Percentiles rank a stretch among this genome's conserved stretches.
phyloP scores from a whole-genome alignment of 2,329 filamentous ascomycete genomes.

The Botrytis pseudocinerea region DNA sequence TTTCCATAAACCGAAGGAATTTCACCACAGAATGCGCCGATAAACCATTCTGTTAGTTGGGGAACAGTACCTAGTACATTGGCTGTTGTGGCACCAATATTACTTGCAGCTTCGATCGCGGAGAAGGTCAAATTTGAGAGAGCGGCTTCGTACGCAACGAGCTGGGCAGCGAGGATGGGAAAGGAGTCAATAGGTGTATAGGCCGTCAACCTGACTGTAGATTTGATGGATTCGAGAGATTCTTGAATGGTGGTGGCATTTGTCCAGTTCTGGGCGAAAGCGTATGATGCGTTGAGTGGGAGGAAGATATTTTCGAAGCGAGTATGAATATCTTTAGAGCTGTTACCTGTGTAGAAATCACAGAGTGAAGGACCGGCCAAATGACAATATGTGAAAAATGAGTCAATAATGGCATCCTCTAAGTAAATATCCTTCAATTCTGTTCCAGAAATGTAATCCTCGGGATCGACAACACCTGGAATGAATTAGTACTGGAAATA shows the following conservation, averaged over 20 bases:
- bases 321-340: slow-evolving; percentile 29
- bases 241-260: slow-evolving; percentile 27
- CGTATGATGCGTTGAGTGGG: slow-evolving; percentile 25
- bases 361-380: slow-evolving; percentile 40
- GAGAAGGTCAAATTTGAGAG: slow-evolving; percentile 9
- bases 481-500: not conserved
- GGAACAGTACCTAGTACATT: not conserved
- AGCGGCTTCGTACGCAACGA: slow-evolving; percentile 6
- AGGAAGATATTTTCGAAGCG: slow-evolving; percentile 31
- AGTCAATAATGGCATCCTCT: slow-evolving; percentile 32
- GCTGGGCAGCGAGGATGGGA: not conserved
- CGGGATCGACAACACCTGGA: slow-evolving; percentile 29
- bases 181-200: slow-evolving; percentile 15
- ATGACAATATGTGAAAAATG: slow-evolving; percentile 37
- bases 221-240: slow-evolving; percentile 5
- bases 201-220: not conserved
- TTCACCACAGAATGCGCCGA: slow-evolving; percentile 3
- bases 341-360: slow-evolving; percentile 32
- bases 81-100: not conserved
- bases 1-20: not conserved
- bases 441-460: slow-evolving; percentile 41
- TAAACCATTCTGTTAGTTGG: slow-evolving; percentile 7
- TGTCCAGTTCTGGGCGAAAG: slow-evolving; percentile 26
- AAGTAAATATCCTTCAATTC: slow-evolving; percentile 42
- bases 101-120: slow-evolving; percentile 2